Evolutionary conservation across 2,329 filamentous ascomycete species (phyloP).

Genomic region (Fusarium caatingaense): DNA sequence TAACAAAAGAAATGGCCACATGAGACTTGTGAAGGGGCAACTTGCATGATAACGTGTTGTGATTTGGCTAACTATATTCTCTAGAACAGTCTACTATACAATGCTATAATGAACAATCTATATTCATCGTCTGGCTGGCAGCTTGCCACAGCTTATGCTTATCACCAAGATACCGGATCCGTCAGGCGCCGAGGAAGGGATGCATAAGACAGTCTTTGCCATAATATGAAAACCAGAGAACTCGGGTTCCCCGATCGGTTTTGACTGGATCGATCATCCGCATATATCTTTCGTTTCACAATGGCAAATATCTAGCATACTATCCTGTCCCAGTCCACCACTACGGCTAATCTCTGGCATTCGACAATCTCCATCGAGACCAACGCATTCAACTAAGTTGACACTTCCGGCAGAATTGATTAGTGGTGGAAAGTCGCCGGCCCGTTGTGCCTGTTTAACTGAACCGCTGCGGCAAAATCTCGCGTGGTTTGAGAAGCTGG

Average conservation of each 20-base stretch:
- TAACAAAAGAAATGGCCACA: constrained; percentile 12
- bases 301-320: not conserved
- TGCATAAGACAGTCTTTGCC: constrained; percentile 1
- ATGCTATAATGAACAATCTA: not conserved
- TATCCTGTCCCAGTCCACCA: not conserved
- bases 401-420: not conserved
- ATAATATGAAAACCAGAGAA: not conserved
- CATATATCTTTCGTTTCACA: not conserved
- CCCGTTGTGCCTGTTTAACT: constrained; percentile 24
- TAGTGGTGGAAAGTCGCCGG: constrained; percentile 22
- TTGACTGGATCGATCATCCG: not conserved
- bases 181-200: not conserved
- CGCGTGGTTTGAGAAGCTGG: constrained; percentile 5
- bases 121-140: constrained; percentile 8
- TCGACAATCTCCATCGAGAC: not conserved
- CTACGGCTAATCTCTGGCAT: constrained; percentile 1
- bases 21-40: not conserved
- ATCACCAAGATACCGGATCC: constrained; percentile 2
- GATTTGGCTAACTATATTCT: not conserved
- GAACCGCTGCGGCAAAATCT: constrained; percentile 17
- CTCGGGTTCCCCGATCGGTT: constrained; percentile 4
- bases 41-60: constrained; percentile 13
- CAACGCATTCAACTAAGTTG: not conserved
- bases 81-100: not conserved
- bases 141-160: constrained; percentile 11